A percentile compares a stretch with the other conserved stretches of the same genome.
Conservation (phyloP, 345 rosid genomes). For the Salix exigua region DNA sequence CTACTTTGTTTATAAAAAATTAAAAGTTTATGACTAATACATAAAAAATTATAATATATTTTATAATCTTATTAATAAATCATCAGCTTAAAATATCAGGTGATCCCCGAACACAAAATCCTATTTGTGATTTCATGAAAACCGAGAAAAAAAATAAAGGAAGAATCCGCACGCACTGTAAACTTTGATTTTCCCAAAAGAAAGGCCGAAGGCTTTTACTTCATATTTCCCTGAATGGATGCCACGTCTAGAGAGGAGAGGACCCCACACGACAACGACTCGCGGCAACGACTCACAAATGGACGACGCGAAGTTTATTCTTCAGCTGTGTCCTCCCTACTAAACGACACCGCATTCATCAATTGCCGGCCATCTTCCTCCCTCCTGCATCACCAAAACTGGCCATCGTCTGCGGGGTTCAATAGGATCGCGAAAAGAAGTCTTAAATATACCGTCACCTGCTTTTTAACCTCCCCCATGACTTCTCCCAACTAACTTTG, state of each 20-base stretch:
- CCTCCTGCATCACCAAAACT: not conserved
- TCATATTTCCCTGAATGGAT: not conserved
- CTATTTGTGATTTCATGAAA: no score
- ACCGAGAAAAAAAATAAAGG: no score
- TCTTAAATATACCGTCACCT: not conserved
- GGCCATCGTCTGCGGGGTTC: not conserved
- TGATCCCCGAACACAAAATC: not conserved
- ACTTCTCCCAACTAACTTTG: not conserved
- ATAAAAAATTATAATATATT: no score
- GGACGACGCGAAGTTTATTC: not conserved
- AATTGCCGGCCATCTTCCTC: not conserved
- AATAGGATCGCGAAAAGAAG: not conserved
- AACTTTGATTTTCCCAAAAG: not conserved
- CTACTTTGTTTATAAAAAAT: no score
- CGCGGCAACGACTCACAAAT: not conserved
- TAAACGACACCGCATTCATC: not conserved
- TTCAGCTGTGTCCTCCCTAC: not conserved
- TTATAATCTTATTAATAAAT: no score
- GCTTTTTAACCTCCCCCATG: not conserved
- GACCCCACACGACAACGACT: not conserved
- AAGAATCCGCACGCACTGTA: no score
- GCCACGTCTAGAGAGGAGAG: constrained; percentile 2
- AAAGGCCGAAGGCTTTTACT: not conserved
- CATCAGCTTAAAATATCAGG: no score
- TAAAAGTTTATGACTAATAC: no score